A percentile compares a stretch with the other conserved stretches of the same genome.
phyloP scores from a whole-genome alignment of 352 stramenopile genomes.

The Phytophthora palmivora region DNA sequence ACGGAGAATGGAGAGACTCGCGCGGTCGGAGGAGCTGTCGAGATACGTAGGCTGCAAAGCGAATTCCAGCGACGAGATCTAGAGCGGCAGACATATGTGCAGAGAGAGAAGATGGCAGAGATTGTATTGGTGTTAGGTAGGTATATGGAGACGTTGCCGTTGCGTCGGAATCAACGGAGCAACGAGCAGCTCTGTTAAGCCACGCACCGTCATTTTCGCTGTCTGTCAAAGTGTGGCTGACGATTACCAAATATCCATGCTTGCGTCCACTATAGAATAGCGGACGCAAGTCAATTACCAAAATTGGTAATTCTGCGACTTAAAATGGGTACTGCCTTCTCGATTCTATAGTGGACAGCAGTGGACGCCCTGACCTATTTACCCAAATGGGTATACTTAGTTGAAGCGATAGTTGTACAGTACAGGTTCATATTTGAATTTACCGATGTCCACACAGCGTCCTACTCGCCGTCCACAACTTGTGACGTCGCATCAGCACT shows the following conservation, averaged over 20 bases:
- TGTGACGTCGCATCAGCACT: constrained; percentile 13
- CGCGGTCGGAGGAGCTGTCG: constrained; percentile 64
- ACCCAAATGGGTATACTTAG: no score
- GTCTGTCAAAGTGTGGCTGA: no score
- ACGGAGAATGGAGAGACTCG: constrained; percentile 62
- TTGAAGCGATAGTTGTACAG: constrained; percentile 19
- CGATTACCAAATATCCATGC: no score
- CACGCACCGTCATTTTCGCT: constrained; percentile 30
- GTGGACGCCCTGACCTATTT: no score
- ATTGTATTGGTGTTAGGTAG: not conserved
- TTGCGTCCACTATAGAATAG: no score
- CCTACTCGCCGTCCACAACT: constrained; percentile 25
- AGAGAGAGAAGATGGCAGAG: constrained; percentile 15
- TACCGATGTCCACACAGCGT: constrained; percentile 22
- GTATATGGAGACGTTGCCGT: constrained; percentile 2
- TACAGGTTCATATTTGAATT: constrained; percentile 45
- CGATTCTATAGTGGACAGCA: no score
- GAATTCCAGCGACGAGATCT: constrained; percentile 42
- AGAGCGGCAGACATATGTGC: not conserved
- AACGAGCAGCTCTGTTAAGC: constrained; percentile 7
- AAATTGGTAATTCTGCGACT: no score
- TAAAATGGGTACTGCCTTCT: no score
- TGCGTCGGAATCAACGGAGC: constrained; percentile 1
- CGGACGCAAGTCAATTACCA: no score
- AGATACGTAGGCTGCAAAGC: constrained; percentile 67